Evolutionary conservation across 179 eudicot species (phyloP).

Genomic region (Corrigiola litoralis): DNA sequence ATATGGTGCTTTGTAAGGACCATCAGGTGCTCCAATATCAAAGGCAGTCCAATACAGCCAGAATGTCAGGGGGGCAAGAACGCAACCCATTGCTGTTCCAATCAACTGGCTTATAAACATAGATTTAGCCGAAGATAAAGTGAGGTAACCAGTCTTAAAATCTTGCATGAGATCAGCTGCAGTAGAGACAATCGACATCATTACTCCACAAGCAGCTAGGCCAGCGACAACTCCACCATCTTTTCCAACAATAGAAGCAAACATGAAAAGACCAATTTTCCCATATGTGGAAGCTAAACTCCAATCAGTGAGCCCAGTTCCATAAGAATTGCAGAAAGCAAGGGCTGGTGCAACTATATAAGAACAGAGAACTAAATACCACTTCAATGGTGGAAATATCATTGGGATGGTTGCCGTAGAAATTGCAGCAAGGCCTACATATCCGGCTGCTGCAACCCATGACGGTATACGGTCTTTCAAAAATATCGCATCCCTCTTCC

Average conservation of each 20-base stretch:
- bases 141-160: slow-evolving; percentile 93
- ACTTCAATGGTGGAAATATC: slow-evolving; percentile 87
- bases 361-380: slow-evolving; percentile 86
- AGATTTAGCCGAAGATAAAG: slow-evolving; percentile 79
- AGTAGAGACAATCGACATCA: slow-evolving; percentile 95
- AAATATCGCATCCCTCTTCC: slow-evolving; percentile 59
- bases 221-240: slow-evolving; percentile 92
- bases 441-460: slow-evolving; percentile 93
- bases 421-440: slow-evolving; percentile 77
- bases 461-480: slow-evolving; percentile 72
- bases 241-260: slow-evolving; percentile 74
- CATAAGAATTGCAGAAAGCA: slow-evolving; percentile 97
- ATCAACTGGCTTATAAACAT: slow-evolving; percentile 90
- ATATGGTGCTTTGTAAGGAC: slow-evolving; percentile 92
- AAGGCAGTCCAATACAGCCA: slow-evolving; percentile 92
- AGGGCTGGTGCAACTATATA: slow-evolving; percentile 91
- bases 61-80: slow-evolving; percentile 88
- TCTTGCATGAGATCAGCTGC: slow-evolving; percentile 99
- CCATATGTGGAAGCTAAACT: slow-evolving; percentile 87
- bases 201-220: slow-evolving; percentile 83
- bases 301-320: slow-evolving; percentile 98
- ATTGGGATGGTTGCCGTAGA: slow-evolving; percentile 68
- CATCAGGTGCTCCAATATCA: slow-evolving; percentile 74
- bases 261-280: slow-evolving; percentile 81
- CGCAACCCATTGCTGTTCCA: slow-evolving; percentile 94